Percentiles rank a stretch among this genome's conserved stretches.
These are phyloP conservation scores for Botrytis medusae DNA, from an alignment of 2,329 filamentous ascomycete species.

Conservation along the genomic window DNA sequence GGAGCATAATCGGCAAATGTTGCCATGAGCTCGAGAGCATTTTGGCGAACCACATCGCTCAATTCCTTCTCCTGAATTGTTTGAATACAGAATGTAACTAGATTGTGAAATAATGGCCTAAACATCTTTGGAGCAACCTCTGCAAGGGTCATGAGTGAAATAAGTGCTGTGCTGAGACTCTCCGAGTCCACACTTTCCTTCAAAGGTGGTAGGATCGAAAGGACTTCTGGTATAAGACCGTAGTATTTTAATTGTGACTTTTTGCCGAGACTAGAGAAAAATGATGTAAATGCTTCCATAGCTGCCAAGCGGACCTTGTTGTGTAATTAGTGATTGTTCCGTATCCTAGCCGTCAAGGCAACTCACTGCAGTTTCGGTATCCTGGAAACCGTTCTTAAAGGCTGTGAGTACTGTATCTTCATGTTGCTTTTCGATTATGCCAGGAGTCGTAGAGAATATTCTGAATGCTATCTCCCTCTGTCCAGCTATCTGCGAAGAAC, in stretches of 20 bases:
- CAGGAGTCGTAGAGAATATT: conserved; percentile 91
- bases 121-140: conserved; percentile 98
- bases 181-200: conserved; percentile 91
- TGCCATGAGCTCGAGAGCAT: conserved; percentile 94
- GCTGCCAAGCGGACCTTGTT: conserved; percentile 80
- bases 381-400: conserved; percentile 89
- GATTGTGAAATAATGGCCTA: conserved; percentile 85
- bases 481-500: conserved; percentile 77
- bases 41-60: conserved; percentile 85
- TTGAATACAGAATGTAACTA: conserved; percentile 89
- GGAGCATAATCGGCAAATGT: conserved; percentile 96
- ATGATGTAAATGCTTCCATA: conserved; percentile 94
- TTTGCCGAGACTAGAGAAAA: conserved; percentile 88
- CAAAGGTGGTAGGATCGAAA: conserved; percentile 91
- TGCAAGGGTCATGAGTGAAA: conserved; percentile 90
- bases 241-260: conserved; percentile 89
- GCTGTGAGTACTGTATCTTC: conserved; percentile 85
- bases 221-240: conserved; percentile 79
- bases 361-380: conserved; percentile 74
- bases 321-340: conserved; percentile 19
- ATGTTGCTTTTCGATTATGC: conserved; percentile 94
- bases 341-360: neutral
- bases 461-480: conserved; percentile 92
- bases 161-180: conserved; percentile 82
- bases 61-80: conserved; percentile 97